A percentile compares a stretch with the other conserved stretches of the same genome.
Conservation (phyloP, 805 yeast species). For the Candida schatavii region DNA sequence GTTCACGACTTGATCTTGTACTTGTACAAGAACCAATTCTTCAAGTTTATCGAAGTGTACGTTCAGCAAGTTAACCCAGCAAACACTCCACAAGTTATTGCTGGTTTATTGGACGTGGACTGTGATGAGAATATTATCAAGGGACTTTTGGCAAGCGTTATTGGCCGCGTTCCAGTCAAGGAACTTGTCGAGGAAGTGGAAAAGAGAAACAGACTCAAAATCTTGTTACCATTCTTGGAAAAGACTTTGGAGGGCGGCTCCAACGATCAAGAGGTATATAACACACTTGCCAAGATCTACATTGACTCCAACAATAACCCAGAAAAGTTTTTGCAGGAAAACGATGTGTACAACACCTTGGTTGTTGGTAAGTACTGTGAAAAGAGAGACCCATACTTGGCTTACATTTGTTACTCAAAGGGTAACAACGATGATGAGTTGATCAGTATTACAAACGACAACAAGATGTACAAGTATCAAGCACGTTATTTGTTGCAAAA, state of each 20-base stretch:
- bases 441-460: conserved; percentile 89
- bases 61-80: conserved; percentile 97
- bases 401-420: conserved; percentile 95
- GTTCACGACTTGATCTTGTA: conserved; percentile 92
- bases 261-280: conserved; percentile 86
- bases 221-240: conserved; percentile 90
- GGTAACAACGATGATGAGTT: conserved; percentile 91
- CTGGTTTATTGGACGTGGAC: conserved; percentile 94
- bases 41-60: conserved; percentile 95
- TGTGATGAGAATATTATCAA: conserved; percentile 90
- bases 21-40: conserved; percentile 91
- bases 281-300: conserved; percentile 95
- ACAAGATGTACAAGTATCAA: conserved; percentile 97
- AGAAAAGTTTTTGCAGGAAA: conserved; percentile 92
- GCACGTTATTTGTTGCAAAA: conserved; percentile 91
- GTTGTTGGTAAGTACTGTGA: conserved; percentile 98
- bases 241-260: conserved; percentile 80
- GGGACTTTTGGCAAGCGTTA: conserved; percentile 73
- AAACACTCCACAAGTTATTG: conserved; percentile 94
- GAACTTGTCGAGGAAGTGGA: conserved; percentile 93
- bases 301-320: conserved; percentile 97
- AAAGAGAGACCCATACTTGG: conserved; percentile 97
- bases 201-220: conserved; percentile 89
- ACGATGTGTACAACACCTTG: conserved; percentile 84
- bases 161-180: conserved; percentile 91